Evolutionary conservation across 495 filamentous ascomycete species (phyloP).

Genomic region (Tuber microsphaerosporum): DNA sequence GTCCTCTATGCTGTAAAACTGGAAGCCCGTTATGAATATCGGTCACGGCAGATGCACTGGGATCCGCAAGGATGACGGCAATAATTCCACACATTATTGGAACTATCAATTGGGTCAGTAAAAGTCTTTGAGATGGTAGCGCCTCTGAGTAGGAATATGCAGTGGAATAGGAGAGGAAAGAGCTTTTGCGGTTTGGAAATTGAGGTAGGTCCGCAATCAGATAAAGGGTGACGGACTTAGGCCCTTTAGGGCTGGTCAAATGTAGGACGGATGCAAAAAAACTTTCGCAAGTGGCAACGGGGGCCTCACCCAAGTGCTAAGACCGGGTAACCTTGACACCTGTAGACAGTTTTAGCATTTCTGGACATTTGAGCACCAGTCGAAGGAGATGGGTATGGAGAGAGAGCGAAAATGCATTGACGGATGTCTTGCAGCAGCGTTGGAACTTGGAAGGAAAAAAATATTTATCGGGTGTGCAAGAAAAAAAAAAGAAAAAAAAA

Average conservation of each 20-base stretch:
- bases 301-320: no score
- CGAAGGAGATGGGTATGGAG: not conserved
- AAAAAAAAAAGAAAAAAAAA: not conserved
- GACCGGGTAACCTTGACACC: no score
- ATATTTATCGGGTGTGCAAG: not conserved
- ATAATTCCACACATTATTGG: conserved; percentile 78
- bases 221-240: not conserved
- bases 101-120: not conserved
- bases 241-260: not conserved
- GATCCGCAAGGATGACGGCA: conserved; percentile 68
- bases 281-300: no score
- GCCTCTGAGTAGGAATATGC: not conserved
- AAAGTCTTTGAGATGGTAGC: not conserved
- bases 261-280: no score
- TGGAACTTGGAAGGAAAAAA: not conserved
- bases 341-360: no score
- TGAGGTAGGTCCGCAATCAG: not conserved
- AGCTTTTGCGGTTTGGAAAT: not conserved
- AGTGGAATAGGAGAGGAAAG: not conserved
- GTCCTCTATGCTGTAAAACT: conserved; percentile 76
- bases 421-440: not conserved
- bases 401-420: not conserved
- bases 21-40: conserved; percentile 87
- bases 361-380: no score
- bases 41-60: conserved; percentile 53